phyloP scores from a whole-genome alignment of 139 green algal species.

The Eudorina sp. region DNA sequence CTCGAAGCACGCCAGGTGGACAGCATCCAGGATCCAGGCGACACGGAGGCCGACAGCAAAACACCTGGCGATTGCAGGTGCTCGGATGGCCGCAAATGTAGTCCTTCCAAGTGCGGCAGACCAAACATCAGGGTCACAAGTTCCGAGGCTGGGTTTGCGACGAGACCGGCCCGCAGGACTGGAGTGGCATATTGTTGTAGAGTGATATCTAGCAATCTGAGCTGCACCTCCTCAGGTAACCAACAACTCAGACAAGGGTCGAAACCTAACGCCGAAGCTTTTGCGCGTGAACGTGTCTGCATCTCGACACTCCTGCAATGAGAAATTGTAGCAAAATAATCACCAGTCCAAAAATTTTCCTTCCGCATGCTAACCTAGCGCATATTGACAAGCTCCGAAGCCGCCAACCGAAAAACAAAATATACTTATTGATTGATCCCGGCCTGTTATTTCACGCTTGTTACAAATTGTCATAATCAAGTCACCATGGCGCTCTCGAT shows the following conservation, averaged over 20 bases:
- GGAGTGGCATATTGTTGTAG: not conserved
- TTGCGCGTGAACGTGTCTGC: not conserved
- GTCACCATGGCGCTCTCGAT: not conserved
- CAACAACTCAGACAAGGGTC: not conserved
- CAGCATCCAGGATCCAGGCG: conserved; percentile 5
- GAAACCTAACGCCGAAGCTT: not conserved
- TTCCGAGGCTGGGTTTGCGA: not conserved
- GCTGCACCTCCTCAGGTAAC: conserved; percentile 5
- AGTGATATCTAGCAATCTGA: not conserved
- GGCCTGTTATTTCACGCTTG: too few relatives aligned
- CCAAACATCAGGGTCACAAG: not conserved
- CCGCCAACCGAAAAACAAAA: too few relatives aligned
- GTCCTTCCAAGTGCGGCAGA: conserved; percentile 11
- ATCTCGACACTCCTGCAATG: too few relatives aligned
- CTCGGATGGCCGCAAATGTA: not conserved
- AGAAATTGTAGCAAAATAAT: too few relatives aligned
- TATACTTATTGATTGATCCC: too few relatives aligned
- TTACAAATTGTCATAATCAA: too few relatives aligned
- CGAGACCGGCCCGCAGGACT: not conserved
- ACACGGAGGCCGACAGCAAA: not conserved
- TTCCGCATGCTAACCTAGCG: too few relatives aligned
- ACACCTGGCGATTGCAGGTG: not conserved
- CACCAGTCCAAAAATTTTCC: too few relatives aligned
- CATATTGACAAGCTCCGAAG: too few relatives aligned
- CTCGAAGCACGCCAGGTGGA: not conserved